Conservation (phyloP, 257 asterid species). For the Solanum clarkiae region DNA sequence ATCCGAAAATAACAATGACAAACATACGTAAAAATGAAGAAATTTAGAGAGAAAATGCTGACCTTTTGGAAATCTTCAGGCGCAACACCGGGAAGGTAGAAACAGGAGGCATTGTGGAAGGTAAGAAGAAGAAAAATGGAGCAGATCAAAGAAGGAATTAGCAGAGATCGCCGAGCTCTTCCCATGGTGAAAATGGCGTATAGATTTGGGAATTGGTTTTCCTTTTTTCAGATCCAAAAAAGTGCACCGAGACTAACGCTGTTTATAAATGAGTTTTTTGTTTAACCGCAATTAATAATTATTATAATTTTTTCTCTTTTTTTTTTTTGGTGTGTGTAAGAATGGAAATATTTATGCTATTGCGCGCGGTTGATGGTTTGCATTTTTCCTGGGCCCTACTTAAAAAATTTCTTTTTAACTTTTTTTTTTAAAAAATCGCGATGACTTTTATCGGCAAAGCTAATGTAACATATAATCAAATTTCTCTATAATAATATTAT, state of each 20-base stretch:
- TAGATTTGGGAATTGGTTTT: not conserved
- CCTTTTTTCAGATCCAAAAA: not conserved
- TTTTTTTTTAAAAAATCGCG: not conserved
- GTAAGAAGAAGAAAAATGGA: slow-evolving; percentile 24
- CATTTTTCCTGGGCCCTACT: not conserved
- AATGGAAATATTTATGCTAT: not conserved
- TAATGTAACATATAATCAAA: too few species aligned
- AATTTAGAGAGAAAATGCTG: not conserved
- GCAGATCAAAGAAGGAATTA: not conserved
- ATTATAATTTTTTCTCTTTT: too few species aligned
- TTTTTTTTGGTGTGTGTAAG: too few species aligned
- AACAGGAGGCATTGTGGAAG: slow-evolving; percentile 33
- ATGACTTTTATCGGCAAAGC: not conserved
- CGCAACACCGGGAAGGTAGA: slow-evolving; percentile 86
- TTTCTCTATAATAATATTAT: not conserved
- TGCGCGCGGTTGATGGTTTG: not conserved
- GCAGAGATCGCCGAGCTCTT: slow-evolving; percentile 8
- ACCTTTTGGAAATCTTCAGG: slow-evolving; percentile 67
- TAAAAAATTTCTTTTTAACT: not conserved
- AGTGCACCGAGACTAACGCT: not conserved
- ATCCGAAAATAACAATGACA: not conserved
- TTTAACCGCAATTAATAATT: too few species aligned
- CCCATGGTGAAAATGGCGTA: slow-evolving; percentile 2
- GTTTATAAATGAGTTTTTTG: not conserved
- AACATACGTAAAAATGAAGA: not conserved